Evolutionary conservation across 2,329 filamentous ascomycete species (phyloP).

Genomic region (Pseudocercospora macadamiae): DNA sequence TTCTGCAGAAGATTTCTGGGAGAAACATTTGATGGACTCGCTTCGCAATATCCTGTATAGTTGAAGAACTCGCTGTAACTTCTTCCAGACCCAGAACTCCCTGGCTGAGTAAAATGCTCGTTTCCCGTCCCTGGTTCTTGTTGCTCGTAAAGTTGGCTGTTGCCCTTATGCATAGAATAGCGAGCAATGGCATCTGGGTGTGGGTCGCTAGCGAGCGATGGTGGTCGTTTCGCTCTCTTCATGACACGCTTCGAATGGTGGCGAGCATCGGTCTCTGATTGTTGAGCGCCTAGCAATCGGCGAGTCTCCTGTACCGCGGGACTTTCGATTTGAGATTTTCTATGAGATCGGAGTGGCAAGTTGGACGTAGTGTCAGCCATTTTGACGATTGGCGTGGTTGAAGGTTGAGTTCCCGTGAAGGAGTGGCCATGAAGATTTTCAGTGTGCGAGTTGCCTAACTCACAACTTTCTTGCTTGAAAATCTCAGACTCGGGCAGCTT

Average conservation of each 20-base stretch:
- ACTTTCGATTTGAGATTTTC: neutral
- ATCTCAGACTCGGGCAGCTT: neutral
- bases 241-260: neutral
- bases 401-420: too few relatives aligned
- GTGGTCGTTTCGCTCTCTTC: neutral
- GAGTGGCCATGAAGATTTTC: neutral
- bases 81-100: neutral
- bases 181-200: neutral
- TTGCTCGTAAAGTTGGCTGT: neutral
- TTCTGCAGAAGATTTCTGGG: neutral
- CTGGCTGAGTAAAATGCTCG: neutral
- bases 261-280: neutral
- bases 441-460: neutral
- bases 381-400: too few relatives aligned
- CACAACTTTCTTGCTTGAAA: neutral
- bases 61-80: neutral
- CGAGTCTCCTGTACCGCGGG: neutral
- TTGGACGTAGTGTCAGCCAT: neutral
- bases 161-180: neutral
- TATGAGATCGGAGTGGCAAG: neutral
- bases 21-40: neutral
- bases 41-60: neutral
- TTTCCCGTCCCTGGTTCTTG: neutral
- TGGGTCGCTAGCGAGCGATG: neutral
- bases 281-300: neutral